phyloP scores from a whole-genome alignment of 495 filamentous ascomycete genomes.

The Neurospora intermedia region DNA sequence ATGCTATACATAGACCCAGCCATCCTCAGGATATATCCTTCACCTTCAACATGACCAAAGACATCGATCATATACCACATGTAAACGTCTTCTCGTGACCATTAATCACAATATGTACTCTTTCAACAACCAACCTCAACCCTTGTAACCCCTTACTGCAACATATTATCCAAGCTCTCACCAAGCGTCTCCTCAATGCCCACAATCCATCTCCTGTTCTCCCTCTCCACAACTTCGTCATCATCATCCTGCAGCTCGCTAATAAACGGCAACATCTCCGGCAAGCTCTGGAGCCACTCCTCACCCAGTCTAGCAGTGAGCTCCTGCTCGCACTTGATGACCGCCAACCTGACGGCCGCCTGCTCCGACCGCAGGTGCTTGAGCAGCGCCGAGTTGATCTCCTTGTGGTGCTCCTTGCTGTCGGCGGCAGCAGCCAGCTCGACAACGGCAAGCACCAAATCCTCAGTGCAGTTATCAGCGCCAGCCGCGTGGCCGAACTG shows the following conservation, averaged over 20 bases:
- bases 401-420: conserved; percentile 79
- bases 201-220: conserved; percentile 77
- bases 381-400: conserved; percentile 66
- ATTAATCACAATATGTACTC: neutral
- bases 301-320: conserved; percentile 73
- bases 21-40: neutral
- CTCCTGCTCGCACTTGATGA: conserved; percentile 64
- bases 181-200: conserved; percentile 79
- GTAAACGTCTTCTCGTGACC: neutral
- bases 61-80: neutral
- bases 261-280: conserved; percentile 91
- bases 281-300: conserved; percentile 81
- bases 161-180: conserved; percentile 80
- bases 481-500: conserved; percentile 52
- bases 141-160: conserved; percentile 43
- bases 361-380: conserved; percentile 62
- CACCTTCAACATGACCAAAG: neutral
- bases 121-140: neutral
- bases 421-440: conserved; percentile 70
- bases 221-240: conserved; percentile 80
- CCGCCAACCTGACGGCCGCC: conserved; percentile 58
- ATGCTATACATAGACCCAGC: neutral
- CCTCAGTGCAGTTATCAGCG: conserved; percentile 24
- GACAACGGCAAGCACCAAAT: conserved; percentile 48
- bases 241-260: conserved; percentile 94